A percentile compares a stretch with the other conserved stretches of the same genome.
Evolutionary conservation across 345 rosid genomes (phyloP).

Genomic region (Salix brachista): DNA sequence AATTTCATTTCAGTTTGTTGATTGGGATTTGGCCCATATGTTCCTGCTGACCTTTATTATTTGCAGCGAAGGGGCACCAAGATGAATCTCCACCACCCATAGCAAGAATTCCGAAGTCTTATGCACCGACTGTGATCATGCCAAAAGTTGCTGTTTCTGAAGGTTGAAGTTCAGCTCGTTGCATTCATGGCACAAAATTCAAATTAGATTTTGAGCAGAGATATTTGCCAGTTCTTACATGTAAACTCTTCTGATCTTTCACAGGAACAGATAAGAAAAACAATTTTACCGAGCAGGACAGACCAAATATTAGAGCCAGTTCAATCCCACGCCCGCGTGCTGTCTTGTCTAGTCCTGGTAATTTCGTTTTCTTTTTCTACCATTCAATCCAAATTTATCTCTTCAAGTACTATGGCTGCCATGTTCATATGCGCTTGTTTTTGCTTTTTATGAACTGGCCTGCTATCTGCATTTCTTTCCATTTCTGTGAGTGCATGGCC

Average conservation of each 20-base stretch:
- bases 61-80: constrained; percentile 36
- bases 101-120: constrained; percentile 39
- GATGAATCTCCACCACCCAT: constrained; percentile 26
- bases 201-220: not conserved
- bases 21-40: not conserved
- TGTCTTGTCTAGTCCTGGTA: constrained; percentile 67
- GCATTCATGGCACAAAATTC: not conserved
- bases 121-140: constrained; percentile 14
- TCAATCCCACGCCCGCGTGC: constrained; percentile 62
- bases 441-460: not conserved
- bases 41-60: not conserved
- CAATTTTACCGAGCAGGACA: constrained; percentile 25
- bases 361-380: not conserved
- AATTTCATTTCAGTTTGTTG: not conserved
- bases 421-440: not conserved
- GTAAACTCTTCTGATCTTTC: not conserved
- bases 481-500: not conserved
- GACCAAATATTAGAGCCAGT: constrained; percentile 46
- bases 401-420: no score
- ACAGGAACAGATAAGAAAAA: constrained; percentile 33
- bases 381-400: not conserved
- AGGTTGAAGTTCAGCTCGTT: constrained; percentile 18
- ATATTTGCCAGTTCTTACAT: not conserved
- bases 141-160: constrained; percentile 17
- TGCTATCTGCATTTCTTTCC: not conserved